Evolutionary conservation across 768 basidiomycete genomes (phyloP).

Genomic region (Neoboletus subvelutipes): DNA sequence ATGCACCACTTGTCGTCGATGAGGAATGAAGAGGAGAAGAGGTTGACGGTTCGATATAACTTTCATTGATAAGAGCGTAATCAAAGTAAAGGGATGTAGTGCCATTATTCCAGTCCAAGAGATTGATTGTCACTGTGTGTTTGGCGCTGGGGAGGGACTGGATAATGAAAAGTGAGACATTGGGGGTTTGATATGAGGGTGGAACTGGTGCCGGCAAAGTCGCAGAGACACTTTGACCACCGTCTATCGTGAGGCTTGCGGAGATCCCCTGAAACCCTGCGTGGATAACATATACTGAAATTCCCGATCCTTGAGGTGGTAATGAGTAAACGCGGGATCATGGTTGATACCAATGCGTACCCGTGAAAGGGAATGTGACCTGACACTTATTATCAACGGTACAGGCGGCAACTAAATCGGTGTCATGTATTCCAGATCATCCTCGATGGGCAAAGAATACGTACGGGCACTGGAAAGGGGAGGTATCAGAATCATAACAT

Average conservation of each 20-base stretch:
- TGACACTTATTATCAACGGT: constrained; percentile 1
- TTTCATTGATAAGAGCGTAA: constrained; percentile 16
- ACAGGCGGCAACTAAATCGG: constrained; percentile 11
- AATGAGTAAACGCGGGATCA: neutral
- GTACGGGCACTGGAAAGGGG: constrained; percentile 9
- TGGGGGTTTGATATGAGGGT: constrained; percentile 13
- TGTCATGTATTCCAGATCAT: neutral
- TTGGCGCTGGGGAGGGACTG: constrained; percentile 9
- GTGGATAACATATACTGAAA: constrained; percentile 12
- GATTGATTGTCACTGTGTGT: constrained; percentile 11
- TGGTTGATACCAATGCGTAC: neutral
- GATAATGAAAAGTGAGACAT: constrained; percentile 15
- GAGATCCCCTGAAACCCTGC: constrained; percentile 13
- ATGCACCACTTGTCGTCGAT: neutral
- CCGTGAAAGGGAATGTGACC: constrained; percentile 17
- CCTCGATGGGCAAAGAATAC: neutral
- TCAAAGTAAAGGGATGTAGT: constrained; percentile 13
- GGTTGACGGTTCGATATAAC: neutral
- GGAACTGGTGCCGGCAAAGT: constrained; percentile 5
- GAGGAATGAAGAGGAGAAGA: neutral
- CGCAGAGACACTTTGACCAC: neutral
- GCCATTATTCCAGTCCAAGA: constrained; percentile 9
- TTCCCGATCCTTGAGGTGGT: constrained; percentile 13
- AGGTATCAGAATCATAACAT: neutral
- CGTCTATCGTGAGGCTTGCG: constrained; percentile 16